phyloP scores from a whole-genome alignment of 768 basidiomycete genomes.

The Paxillus involutus region DNA sequence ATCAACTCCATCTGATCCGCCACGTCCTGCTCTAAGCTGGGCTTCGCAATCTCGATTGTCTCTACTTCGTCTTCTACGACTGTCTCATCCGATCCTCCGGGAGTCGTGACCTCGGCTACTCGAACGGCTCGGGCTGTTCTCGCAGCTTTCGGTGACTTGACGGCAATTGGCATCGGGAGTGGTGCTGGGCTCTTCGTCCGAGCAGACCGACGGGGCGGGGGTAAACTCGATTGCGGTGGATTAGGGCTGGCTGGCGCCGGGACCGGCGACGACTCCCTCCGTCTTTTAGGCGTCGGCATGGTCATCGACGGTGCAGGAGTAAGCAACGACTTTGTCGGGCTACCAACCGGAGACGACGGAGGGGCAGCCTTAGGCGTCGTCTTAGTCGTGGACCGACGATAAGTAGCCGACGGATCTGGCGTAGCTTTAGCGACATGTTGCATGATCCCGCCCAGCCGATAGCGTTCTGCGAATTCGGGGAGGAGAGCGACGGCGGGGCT shows the following conservation, averaged over 20 bases:
- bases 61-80: conserved; percentile 66
- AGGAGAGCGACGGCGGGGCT: conserved; percentile 60
- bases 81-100: conserved; percentile 61
- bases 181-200: conserved; percentile 45
- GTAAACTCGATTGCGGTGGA: conserved; percentile 25
- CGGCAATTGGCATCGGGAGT: conserved; percentile 21
- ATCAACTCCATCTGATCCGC: conserved; percentile 79
- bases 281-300: conserved; percentile 57
- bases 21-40: conserved; percentile 70
- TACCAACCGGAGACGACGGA: conserved; percentile 27
- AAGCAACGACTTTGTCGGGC: conserved; percentile 23
- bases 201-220: conserved; percentile 43
- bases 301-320: conserved; percentile 37
- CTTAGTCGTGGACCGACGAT: conserved; percentile 64
- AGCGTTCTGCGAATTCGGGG: conserved; percentile 57
- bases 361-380: conserved; percentile 28
- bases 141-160: conserved; percentile 35
- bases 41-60: conserved; percentile 54
- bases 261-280: conserved; percentile 55
- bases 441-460: conserved; percentile 62
- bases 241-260: conserved; percentile 28
- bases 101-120: conserved; percentile 38
- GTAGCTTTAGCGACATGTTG: conserved; percentile 63
- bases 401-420: conserved; percentile 77
- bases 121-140: conserved; percentile 23